A percentile compares a stretch with the other conserved stretches of the same genome.
phyloP scores from a whole-genome alignment of 257 asterid species.

The Lavandula angustifolia region DNA sequence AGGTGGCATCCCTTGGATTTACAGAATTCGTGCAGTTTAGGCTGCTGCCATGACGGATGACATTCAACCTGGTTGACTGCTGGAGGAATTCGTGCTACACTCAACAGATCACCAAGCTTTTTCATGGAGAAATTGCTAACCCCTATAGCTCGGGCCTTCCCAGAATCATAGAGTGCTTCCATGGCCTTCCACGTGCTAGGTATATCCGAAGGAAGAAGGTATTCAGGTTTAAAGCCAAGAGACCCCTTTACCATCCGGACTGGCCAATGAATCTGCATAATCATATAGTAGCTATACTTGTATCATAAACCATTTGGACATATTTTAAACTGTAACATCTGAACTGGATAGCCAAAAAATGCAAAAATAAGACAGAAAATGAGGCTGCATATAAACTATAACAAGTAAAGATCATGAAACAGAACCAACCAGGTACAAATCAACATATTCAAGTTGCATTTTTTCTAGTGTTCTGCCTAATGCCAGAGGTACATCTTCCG shows the following conservation, averaged over 20 bases:
- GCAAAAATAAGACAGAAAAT: no score
- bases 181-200: constrained; percentile 84
- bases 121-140: constrained; percentile 70
- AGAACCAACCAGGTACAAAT: constrained; percentile 57
- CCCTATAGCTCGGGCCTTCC: constrained; percentile 72
- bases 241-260: constrained; percentile 55
- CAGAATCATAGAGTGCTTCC: constrained; percentile 69
- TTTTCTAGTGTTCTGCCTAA: constrained; percentile 49
- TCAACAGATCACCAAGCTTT: constrained; percentile 56
- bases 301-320: background rate
- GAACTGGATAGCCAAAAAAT: background rate
- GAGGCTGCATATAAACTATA: no score
- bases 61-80: constrained; percentile 85
- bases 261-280: constrained; percentile 77
- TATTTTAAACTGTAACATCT: background rate
- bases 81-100: constrained; percentile 62
- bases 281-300: background rate
- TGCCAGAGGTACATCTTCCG: constrained; percentile 66
- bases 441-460: constrained; percentile 66
- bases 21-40: constrained; percentile 57
- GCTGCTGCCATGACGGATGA: constrained; percentile 79
- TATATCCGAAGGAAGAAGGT: constrained; percentile 52
- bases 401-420: no score
- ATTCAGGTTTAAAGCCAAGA: constrained; percentile 48
- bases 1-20: constrained; percentile 71